Percentiles rank a stretch among this genome's conserved stretches.
phyloP scores from a whole-genome alignment of 2,329 filamentous ascomycete genomes.

The Colletotrichum aenigma region DNA sequence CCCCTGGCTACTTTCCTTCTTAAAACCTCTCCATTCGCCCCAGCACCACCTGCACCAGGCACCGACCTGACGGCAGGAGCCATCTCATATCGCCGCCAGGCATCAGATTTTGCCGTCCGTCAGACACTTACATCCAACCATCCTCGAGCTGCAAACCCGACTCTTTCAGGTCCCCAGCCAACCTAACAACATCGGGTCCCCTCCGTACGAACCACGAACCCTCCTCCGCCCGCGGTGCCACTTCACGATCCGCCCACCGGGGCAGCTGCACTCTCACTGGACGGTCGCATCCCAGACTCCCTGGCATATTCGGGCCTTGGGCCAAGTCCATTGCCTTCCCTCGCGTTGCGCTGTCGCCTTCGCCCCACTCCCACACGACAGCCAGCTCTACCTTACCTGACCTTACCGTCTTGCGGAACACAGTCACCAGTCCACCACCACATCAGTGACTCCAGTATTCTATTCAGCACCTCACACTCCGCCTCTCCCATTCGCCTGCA shows the following conservation, averaged over 20 bases:
- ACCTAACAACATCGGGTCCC: not conserved
- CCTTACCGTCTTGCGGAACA: not conserved
- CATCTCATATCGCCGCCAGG: not conserved
- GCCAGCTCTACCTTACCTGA: not conserved
- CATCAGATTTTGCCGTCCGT: not conserved
- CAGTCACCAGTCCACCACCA: not conserved
- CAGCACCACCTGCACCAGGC: not conserved
- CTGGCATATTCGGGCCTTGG: constrained; percentile 12
- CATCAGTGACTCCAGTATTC: not conserved
- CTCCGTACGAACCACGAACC: constrained; percentile 5
- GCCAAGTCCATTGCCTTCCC: not conserved
- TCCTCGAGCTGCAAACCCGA: not conserved
- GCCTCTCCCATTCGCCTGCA: not conserved
- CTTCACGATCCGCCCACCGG: constrained; percentile 8
- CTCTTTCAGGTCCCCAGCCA: not conserved
- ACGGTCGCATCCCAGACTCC: constrained; percentile 2
- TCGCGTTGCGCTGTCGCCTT: not conserved
- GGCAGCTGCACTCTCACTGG: constrained; percentile 3
- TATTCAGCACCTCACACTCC: not conserved
- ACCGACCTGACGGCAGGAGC: not conserved
- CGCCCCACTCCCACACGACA: not conserved
- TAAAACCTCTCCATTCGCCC: not conserved
- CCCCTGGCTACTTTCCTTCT: not conserved
- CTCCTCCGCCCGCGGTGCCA: constrained; percentile 3
- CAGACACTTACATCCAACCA: not conserved